Evolutionary conservation across 805 yeast species (phyloP), one percentile per base, ranked within the genome.

Genomic region (Saitoella complicata): DNA sequence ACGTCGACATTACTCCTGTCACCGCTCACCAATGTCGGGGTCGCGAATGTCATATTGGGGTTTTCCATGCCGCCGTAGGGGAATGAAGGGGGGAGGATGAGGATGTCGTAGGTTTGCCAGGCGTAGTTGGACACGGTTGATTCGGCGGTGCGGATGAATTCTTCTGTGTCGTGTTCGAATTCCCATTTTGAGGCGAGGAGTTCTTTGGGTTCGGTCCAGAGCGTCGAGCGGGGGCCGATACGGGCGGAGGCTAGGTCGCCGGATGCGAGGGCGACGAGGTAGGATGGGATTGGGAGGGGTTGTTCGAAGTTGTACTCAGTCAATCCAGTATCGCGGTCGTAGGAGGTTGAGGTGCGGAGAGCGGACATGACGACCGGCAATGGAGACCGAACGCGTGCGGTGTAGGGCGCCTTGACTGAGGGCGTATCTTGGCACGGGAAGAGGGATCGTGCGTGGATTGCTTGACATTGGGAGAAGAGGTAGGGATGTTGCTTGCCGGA

Each of bases 11-110:
- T 83, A 46, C 83, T 78, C 46, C 87, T 70, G 61, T 85, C 94
- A 37, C 87, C 86, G 10, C 87, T 73, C 38, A 86, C 73, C 49
- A 86, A 67, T 1, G 95, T 85, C 40, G 95, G 94, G 0, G 95
- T 84, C 6, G 86, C 87, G 62, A 84, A 84, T 0, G 94, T 84
- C 60, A 84, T 76, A 57, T 85, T 84, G 48, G 94, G 94, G 57
- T 84, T 83, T 64, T 86, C 95, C 94, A 86, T 86, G 45, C 95
- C 95, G 50, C 95, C 95, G 55, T 82, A 86, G 2, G 94, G 93
- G 63, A 73, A 74, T 2, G 75, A 73, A 45, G 78, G 72, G 2
- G 94, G 94, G 51, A 85, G 72, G 32, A 86, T 76, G 37, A 86
- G 67, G 32, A 84, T 80, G 56, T 85, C 87, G 59, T 80, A 86